Conservation (phyloP, 2,329 filamentous ascomycete species). For the Botrytis galanthina region DNA sequence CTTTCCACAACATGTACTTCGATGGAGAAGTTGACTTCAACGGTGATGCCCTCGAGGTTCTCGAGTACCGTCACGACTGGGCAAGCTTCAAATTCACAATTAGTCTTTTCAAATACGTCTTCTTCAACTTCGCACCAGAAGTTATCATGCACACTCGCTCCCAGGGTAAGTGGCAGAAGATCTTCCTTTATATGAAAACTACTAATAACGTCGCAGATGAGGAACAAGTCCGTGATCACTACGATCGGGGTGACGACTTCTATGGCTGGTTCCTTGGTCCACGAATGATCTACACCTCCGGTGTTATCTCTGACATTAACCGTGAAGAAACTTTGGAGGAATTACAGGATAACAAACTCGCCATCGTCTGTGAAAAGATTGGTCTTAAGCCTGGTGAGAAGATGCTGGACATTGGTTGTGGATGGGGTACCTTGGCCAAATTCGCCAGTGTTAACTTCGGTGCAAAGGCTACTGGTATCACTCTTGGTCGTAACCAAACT, state of each 20-base stretch:
- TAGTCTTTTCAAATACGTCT: conserved; percentile 81
- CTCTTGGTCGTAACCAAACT: conserved; percentile 92
- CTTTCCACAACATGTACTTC: conserved; percentile 98
- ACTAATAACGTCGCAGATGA: conserved; percentile 63
- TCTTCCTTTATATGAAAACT: neutral
- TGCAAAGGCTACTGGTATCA: conserved; percentile 79
- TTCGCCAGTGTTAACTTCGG: conserved; percentile 93
- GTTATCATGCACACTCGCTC: conserved; percentile 89
- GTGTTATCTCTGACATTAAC: conserved; percentile 84
- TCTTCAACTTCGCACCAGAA: conserved; percentile 84
- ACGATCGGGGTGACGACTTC: conserved; percentile 97
- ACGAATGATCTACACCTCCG: conserved; percentile 98
- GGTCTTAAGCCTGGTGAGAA: conserved; percentile 75
- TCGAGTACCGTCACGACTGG: conserved; percentile 98
- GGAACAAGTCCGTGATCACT: conserved; percentile 96
- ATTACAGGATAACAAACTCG: conserved; percentile 96
- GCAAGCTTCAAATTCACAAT: conserved; percentile 89
- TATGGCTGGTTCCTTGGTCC: conserved; percentile 98
- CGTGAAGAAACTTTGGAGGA: conserved; percentile 89
- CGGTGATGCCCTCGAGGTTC: conserved; percentile 80
- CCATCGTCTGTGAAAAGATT: conserved; percentile 94
- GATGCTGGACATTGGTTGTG: conserved; percentile 93
- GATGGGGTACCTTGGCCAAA: conserved; percentile 94
- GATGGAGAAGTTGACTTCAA: conserved; percentile 94
- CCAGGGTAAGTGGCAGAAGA: conserved; percentile 57